Conservation (phyloP, 306 rosid species). For the Pyrus bretschneideri region DNA sequence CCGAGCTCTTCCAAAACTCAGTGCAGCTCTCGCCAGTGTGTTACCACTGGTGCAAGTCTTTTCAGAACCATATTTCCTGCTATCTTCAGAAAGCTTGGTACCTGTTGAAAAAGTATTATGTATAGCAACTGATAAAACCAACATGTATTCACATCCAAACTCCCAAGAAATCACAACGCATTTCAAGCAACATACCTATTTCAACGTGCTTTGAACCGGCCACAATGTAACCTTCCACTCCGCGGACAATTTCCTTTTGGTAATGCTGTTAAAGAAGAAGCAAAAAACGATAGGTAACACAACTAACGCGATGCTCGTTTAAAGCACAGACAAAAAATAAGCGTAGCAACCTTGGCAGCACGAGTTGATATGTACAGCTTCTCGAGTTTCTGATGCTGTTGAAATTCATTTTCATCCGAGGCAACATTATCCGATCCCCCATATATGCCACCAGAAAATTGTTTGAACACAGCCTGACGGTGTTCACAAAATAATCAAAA, state of each 20-base stretch:
- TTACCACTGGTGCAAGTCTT: slow-evolving; percentile 81
- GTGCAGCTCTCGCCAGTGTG: slow-evolving; percentile 60
- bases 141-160: slow-evolving; percentile 2
- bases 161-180: slow-evolving; percentile 2
- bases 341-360: slow-evolving; percentile 62
- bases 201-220: slow-evolving; percentile 83
- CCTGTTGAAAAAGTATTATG: slow-evolving; percentile 37
- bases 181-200: slow-evolving; percentile 44
- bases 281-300: not conserved
- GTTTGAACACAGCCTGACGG: slow-evolving; percentile 69
- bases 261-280: slow-evolving; percentile 46
- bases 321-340: slow-evolving; percentile 14
- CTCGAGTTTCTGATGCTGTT: slow-evolving; percentile 80
- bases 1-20: slow-evolving; percentile 59
- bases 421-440: slow-evolving; percentile 72
- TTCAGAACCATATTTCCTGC: slow-evolving; percentile 82
- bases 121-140: not conserved
- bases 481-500: not conserved
- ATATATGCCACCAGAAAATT: slow-evolving; percentile 76
- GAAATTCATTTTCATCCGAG: slow-evolving; percentile 64
- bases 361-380: slow-evolving; percentile 78
- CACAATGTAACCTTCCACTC: slow-evolving; percentile 83
- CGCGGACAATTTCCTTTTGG: slow-evolving; percentile 84
- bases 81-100: slow-evolving; percentile 84
- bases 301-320: not conserved